A percentile compares a stretch with the other conserved stretches of the same genome.
These are phyloP conservation scores for Cutaneotrichosporon sp. DNA, from an alignment of 1,284 basidiomycete species.

Conservation along the genomic window DNA sequence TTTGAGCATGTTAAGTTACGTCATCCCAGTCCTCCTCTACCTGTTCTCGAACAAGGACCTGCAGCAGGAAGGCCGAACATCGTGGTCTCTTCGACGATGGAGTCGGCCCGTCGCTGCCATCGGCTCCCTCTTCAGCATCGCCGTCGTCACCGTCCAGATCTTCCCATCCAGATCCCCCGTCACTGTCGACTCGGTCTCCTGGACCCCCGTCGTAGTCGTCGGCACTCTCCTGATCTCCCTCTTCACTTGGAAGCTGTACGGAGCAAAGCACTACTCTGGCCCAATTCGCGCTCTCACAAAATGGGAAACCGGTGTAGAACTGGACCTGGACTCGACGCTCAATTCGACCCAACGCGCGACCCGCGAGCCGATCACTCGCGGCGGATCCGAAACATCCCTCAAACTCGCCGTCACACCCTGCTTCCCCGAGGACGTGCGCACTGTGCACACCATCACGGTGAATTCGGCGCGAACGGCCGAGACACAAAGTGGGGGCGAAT, in stretches of 20 bases:
- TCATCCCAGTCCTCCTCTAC: slow-evolving; percentile 38
- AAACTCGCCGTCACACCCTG: slow-evolving; percentile 10
- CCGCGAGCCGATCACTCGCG: neutral
- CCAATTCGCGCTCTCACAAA: slow-evolving; percentile 47
- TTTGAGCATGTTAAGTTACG: slow-evolving; percentile 41
- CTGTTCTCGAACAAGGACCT: slow-evolving; percentile 39
- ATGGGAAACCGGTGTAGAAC: slow-evolving; percentile 48
- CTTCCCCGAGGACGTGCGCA: slow-evolving; percentile 2
- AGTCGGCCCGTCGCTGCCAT: slow-evolving; percentile 37
- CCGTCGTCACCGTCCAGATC: slow-evolving; percentile 33
- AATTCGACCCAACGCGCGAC: slow-evolving; percentile 6
- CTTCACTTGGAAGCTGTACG: slow-evolving; percentile 26
- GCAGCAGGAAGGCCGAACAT: slow-evolving; percentile 40
- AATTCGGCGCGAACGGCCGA: slow-evolving; percentile 8
- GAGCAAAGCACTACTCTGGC: slow-evolving; percentile 40
- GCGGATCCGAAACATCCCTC: slow-evolving; percentile 1
- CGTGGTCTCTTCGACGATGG: slow-evolving; percentile 39
- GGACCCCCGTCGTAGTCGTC: slow-evolving; percentile 40
- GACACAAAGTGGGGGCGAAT: slow-evolving; percentile 10
- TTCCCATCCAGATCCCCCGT: slow-evolving; percentile 38
- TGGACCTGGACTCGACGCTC: slow-evolving; percentile 34
- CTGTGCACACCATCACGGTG: slow-evolving; percentile 6
- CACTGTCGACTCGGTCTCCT: slow-evolving; percentile 34
- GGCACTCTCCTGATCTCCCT: slow-evolving; percentile 35
- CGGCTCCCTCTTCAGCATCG: slow-evolving; percentile 28